A percentile compares a stretch with the other conserved stretches of the same genome.
These are phyloP conservation scores for Trametes polyzona DNA, from an alignment of 1,284 basidiomycete genomes.

Conservation along the genomic window DNA sequence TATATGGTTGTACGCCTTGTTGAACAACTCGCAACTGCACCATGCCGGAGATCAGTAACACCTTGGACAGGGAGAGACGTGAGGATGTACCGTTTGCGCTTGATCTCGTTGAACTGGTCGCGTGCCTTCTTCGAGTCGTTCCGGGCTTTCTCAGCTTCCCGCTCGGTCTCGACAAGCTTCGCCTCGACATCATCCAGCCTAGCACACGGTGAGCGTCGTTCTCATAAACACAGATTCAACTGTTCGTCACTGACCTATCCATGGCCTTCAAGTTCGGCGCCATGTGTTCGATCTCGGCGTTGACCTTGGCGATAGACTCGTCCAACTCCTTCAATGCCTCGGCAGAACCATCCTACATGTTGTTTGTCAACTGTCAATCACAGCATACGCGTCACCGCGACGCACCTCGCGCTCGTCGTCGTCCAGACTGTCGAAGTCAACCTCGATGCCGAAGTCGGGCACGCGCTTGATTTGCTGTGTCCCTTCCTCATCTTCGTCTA, in stretches of 20 bases:
- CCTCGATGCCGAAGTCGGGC: conserved; percentile 88
- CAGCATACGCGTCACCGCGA: background rate
- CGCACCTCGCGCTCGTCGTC: conserved; percentile 79
- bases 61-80: too few species aligned
- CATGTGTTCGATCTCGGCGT: conserved; percentile 89
- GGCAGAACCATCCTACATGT: conserved; percentile 62
- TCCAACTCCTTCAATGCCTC: conserved; percentile 80
- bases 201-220: background rate
- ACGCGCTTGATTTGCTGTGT: conserved; percentile 75
- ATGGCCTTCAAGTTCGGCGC: conserved; percentile 97
- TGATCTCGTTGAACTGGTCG: conserved; percentile 90
- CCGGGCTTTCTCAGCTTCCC: conserved; percentile 76
- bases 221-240: too few species aligned
- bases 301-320: conserved; percentile 73
- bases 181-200: conserved; percentile 93
- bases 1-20: conserved; percentile 96
- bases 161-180: conserved; percentile 74
- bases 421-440: conserved; percentile 82
- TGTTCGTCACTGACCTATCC: conserved; percentile 59
- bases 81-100: conserved; percentile 69
- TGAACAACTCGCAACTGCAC: conserved; percentile 83
- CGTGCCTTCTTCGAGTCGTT: conserved; percentile 88
- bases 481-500: conserved; percentile 82
- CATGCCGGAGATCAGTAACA: background rate
- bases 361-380: background rate